Conservation (phyloP, 2,329 filamentous ascomycete genomes). For the Aureobasidium namibiae region DNA sequence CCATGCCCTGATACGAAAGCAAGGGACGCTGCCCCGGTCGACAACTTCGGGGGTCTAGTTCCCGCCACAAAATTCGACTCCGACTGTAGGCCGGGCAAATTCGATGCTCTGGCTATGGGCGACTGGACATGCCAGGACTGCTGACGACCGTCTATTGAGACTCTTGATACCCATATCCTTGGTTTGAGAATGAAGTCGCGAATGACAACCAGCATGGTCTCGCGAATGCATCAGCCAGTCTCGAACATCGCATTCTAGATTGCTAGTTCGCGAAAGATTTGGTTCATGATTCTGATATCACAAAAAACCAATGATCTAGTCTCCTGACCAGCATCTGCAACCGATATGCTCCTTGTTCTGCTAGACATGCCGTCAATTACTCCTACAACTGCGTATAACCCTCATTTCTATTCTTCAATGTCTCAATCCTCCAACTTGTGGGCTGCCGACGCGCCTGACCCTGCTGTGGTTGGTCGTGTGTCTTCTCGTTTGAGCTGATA, state of each 20-base stretch:
- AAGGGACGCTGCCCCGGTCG: too few relatives aligned
- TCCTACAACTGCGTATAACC: neutral
- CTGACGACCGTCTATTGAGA: constrained; percentile 35
- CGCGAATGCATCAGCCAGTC: too few relatives aligned
- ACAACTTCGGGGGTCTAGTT: too few relatives aligned
- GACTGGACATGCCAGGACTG: too few relatives aligned
- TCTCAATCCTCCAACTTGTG: neutral
- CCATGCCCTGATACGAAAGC: neutral
- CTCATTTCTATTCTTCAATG: neutral
- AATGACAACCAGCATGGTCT: neutral
- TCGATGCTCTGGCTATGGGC: too few relatives aligned
- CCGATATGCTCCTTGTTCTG: neutral
- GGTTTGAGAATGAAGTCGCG: neutral
- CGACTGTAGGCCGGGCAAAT: too few relatives aligned
- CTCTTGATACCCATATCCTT: constrained; percentile 20
- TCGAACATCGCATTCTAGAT: neutral
- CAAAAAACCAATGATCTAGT: neutral
- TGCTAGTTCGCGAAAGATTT: neutral
- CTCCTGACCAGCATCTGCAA: neutral
- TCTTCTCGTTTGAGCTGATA: neutral
- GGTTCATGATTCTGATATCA: constrained; percentile 1
- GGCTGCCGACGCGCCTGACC: neutral
- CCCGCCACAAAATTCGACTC: too few relatives aligned
- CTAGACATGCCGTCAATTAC: neutral
- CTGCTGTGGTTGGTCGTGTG: neutral